A percentile compares a stretch with the other conserved stretches of the same genome.
phyloP scores from a whole-genome alignment of 1,139 yeast species.

The Pneumocystis jirovecii region DNA sequence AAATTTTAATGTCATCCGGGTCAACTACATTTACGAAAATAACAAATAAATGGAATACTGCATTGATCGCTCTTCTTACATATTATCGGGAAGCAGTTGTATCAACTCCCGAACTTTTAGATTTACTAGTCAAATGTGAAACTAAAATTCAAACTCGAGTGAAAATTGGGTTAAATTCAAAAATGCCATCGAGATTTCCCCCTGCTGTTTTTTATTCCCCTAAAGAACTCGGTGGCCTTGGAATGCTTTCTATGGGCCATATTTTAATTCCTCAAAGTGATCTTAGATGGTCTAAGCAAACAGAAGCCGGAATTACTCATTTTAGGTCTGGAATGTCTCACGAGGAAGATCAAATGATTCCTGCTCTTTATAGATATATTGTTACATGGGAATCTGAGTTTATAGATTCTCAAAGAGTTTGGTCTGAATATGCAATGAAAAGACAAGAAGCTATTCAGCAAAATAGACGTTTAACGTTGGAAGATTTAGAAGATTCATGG shows the following conservation, averaged over 20 bases:
- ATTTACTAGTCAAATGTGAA: conserved; percentile 75
- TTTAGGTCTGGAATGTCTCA: conserved; percentile 86
- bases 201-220: conserved; percentile 98
- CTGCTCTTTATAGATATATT: conserved; percentile 82
- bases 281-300: conserved; percentile 78
- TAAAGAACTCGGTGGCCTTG: conserved; percentile 90
- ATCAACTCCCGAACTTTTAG: conserved; percentile 64
- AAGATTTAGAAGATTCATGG: conserved; percentile 89
- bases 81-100: conserved; percentile 89
- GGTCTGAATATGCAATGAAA: conserved; percentile 93
- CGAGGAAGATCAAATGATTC: conserved; percentile 62
- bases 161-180: conserved; percentile 86
- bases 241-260: conserved; percentile 95
- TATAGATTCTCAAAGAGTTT: conserved; percentile 82
- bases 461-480: conserved; percentile 74
- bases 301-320: conserved; percentile 88
- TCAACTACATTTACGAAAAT: conserved; percentile 90
- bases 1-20: conserved; percentile 88
- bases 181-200: conserved; percentile 97
- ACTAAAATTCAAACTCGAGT: conserved; percentile 89
- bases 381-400: conserved; percentile 97
- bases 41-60: conserved; percentile 94
- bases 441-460: conserved; percentile 78
- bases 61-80: conserved; percentile 69
- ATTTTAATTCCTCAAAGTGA: conserved; percentile 89